Base-by-base conservation (phyloP, 768 basidiomycete species). In the Xerocomus spinulosus region DNA sequence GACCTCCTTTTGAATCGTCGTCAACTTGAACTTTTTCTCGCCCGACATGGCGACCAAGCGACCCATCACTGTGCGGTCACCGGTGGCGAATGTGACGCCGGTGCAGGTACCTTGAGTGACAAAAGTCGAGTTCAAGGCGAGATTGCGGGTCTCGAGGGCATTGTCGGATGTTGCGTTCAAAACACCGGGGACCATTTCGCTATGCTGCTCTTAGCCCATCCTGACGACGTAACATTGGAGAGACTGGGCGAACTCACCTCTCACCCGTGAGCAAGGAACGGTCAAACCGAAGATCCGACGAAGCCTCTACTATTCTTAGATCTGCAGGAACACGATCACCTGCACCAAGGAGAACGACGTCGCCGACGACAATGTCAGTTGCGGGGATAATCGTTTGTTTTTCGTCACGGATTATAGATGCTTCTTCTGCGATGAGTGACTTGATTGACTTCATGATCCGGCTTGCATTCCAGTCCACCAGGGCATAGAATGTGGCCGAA, bases 271-370 rank as follows among this genome's bases (percentile, higher is more conserved):
- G 69, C 28, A 80, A 70, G 2, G 78, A 71, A 8, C 78, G 70
- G 47, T 81, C 80, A 37, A 80, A 70, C 25, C 71, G 70, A 46
- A 80, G 63, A 51, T 81, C 80, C 4, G 72, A 70, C 0, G 77
- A 76, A 49, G 72, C 73, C 10, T 76, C 60, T 30, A 81, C 71
- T 9, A 83, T 68, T 20, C 81, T 73, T 23, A 82, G 64, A 54
- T 83, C 82, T 0, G 81, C 79, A 6, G 81, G 81, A 5, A 82
- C 70, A 10, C 81, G 73, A 52, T 82, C 77, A 15, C 80, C 80
- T 2, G 79, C 73, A 26, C 68, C 59, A 55, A 81, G 77, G 3
- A 70, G 68, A 44, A 81, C 70, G 28, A 81, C 62, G 53, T 81
- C 80, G 9, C 80, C 80, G 0, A 79, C 79, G 1, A 84, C 72